phyloP scores from a whole-genome alignment of 148 eudicot species.

The Fagopyrum tataricum region DNA sequence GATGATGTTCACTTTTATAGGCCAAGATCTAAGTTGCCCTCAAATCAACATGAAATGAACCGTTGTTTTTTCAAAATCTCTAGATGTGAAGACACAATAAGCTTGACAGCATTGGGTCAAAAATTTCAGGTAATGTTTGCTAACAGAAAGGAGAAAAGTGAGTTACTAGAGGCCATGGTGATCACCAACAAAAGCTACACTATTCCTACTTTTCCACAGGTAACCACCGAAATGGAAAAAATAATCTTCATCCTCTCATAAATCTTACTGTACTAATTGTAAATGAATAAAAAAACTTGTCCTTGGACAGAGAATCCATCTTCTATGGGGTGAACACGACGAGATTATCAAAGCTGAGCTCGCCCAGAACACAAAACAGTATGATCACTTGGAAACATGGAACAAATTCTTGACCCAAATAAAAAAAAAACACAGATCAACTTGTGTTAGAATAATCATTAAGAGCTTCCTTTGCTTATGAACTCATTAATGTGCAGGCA shows the following conservation, averaged over 20 bases:
- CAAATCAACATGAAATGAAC: too few species aligned
- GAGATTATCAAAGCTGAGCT: constrained; percentile 62
- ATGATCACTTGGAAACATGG: constrained; percentile 16
- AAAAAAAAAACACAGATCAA: too few species aligned
- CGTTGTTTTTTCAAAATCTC: too few species aligned
- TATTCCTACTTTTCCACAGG: constrained; percentile 64
- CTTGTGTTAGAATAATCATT: background rate
- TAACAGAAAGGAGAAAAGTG: constrained; percentile 82
- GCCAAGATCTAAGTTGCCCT: too few species aligned
- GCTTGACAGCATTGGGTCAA: too few species aligned
- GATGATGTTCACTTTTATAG: too few species aligned
- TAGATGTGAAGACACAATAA: too few species aligned
- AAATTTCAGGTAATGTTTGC: constrained; percentile 65
- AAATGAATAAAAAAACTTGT: background rate
- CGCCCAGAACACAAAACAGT: constrained; percentile 79
- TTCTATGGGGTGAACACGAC: constrained; percentile 88
- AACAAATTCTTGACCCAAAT: too few species aligned
- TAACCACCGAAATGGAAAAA: background rate
- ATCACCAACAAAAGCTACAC: constrained; percentile 59
- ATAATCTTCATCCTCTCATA: background rate
- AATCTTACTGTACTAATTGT: background rate
- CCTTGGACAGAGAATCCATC: constrained; percentile 57
- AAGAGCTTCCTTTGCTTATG: background rate
- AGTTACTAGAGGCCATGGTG: constrained; percentile 69
- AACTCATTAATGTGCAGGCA: constrained; percentile 37